Base-by-base conservation (phyloP, 495 filamentous ascomycete species). In the Penicillium antarcticum region DNA sequence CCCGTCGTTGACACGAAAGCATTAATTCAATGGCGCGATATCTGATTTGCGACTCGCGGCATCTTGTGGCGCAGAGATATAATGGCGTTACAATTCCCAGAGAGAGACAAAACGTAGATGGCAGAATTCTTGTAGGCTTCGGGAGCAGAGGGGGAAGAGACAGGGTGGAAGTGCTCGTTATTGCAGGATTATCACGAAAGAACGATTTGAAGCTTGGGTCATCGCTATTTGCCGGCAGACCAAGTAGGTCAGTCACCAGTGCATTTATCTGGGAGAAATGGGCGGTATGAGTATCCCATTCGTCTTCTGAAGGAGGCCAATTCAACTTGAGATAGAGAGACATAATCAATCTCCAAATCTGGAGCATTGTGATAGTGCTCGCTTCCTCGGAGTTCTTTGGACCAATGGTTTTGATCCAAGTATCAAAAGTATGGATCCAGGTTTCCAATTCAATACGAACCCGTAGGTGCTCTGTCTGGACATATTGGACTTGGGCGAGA, bases 1-100 rank as follows among this genome's bases (percentile, higher is more conserved):
- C 83, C 34, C 81, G 65, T 3, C 61, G 52, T 10, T 51, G 47
- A 36, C 55, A 52, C 12, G 39, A 31, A 0, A 41, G 44, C 12
- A 67, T 40, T 9, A 67, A 31, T 17, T 32, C 18, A 19, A 63
- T 51, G 3, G 63, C 58, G 2, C 41, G 53, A 31, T 50, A 53
- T 5, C 63, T 51, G 26, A 63, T 57, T 4, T 21, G 33, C 2
- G 52, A 53, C 1, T 61, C 53, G 8, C 60, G 57, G 45, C 57
- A 67, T 12, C 54, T 56, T 1, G 52, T 52, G 12, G 53, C 57
- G 13, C 49, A 53, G 11, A 63, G 41, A 45, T 58, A 67, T 0
- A 67, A 48, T 17, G 58, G 60, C 1, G 55, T 56, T 21, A 61
- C 49, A 26, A 63, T 46, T 1, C 61, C 61, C 2, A 64, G 49